phyloP scores from a whole-genome alignment of 1,139 yeast species.

The Sugiyamaella xylanicola region DNA sequence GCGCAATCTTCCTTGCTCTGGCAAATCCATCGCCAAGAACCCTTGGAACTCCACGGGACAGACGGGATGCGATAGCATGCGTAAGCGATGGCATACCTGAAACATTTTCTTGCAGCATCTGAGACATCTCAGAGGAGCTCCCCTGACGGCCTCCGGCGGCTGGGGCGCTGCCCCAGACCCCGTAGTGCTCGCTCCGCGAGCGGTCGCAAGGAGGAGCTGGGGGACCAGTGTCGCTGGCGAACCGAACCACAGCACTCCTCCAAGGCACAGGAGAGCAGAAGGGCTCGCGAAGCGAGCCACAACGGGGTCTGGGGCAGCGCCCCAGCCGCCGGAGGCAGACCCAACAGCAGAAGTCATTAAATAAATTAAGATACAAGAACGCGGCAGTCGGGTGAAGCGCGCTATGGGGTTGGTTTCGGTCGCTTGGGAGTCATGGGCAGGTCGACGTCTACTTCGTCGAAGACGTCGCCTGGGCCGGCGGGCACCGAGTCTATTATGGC shows the following conservation, averaged over 20 bases:
- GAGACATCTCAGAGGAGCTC: neutral
- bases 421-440: slow-evolving; percentile 18
- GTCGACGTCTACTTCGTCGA: neutral
- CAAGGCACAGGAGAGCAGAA: too few species aligned
- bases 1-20: too few species aligned
- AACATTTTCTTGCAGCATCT: neutral
- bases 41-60: neutral
- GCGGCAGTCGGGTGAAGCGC: neutral
- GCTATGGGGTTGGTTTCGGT: slow-evolving; percentile 16
- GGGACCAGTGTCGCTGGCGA: too few species aligned
- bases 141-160: neutral
- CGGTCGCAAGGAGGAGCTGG: too few species aligned
- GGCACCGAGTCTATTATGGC: neutral
- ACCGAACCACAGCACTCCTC: too few species aligned
- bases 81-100: neutral
- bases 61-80: neutral
- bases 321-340: neutral
- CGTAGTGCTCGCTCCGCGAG: neutral
- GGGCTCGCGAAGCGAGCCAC: neutral
- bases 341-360: slow-evolving; percentile 5
- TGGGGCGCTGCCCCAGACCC: slow-evolving; percentile 2
- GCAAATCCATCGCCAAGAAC: too few species aligned
- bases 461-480: neutral
- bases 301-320: neutral
- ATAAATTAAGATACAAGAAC: slow-evolving; percentile 9